A percentile compares a stretch with the other conserved stretches of the same genome.
Evolutionary conservation across 164 flowering plant species (phyloP).

Genomic region (Dillenia suffruticosa): DNA sequence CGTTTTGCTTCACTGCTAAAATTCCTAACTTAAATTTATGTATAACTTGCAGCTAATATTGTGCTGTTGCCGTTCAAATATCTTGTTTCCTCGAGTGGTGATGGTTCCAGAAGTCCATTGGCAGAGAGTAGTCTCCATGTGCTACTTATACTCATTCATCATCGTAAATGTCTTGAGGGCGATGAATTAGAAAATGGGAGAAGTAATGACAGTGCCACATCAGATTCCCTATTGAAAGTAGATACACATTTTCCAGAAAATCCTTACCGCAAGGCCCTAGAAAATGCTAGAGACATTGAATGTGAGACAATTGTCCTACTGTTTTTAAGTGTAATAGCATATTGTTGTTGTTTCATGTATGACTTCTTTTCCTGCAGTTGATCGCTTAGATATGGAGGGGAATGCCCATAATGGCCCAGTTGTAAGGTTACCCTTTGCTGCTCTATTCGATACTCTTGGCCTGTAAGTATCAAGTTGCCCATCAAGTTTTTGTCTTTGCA

Average conservation of each 20-base stretch:
- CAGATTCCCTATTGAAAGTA: conserved; percentile 47
- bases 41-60: conserved; percentile 67
- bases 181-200: conserved; percentile 33
- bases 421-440: conserved; percentile 85
- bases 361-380: conserved; percentile 54
- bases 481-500: conserved; percentile 1
- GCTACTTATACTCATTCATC: conserved; percentile 76
- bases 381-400: conserved; percentile 76
- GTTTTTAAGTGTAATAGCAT: not conserved
- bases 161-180: conserved; percentile 48
- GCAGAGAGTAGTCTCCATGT: conserved; percentile 75
- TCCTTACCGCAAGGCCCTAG: conserved; percentile 73
- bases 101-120: conserved; percentile 64
- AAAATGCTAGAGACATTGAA: conserved; percentile 81
- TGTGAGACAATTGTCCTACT: conserved; percentile 41
- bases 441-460: conserved; percentile 91
- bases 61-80: conserved; percentile 74
- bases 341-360: conserved; percentile 1
- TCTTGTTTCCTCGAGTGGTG: conserved; percentile 59
- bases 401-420: conserved; percentile 66
- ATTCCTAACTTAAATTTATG: conserved; percentile 15
- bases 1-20: not conserved
- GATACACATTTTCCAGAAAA: conserved; percentile 53
- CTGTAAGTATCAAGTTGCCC: conserved; percentile 46
- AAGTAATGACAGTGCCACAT: conserved; percentile 30